Conservation (phyloP, 2,329 filamentous ascomycete genomes). For the Colletotrichum sidae region DNA sequence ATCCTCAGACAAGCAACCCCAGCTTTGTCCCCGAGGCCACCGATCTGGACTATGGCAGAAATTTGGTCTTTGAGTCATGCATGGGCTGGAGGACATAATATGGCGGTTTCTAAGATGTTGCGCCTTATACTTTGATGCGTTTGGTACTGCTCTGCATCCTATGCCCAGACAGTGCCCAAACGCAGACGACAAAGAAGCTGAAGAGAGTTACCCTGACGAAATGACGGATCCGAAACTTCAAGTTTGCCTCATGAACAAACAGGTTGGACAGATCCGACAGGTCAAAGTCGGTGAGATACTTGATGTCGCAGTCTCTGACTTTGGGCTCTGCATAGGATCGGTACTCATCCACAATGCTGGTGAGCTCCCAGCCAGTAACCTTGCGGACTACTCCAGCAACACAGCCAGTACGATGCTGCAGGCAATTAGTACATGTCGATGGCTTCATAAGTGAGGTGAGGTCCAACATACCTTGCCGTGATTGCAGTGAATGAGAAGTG, state of each 20-base stretch:
- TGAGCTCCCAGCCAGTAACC: slow-evolving; percentile 73
- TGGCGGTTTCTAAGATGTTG: not conserved
- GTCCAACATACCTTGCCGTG: slow-evolving; percentile 75
- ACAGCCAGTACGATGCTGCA: slow-evolving; percentile 86
- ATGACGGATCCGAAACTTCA: slow-evolving; percentile 45
- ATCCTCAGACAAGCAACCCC: slow-evolving; percentile 12
- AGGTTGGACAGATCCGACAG: slow-evolving; percentile 51
- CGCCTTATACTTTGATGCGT: slow-evolving; percentile 32
- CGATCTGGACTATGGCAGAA: slow-evolving; percentile 15
- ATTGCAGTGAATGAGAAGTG: slow-evolving; percentile 91
- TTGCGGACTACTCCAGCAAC: slow-evolving; percentile 85
- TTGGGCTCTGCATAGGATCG: slow-evolving; percentile 71
- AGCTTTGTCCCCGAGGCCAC: slow-evolving; percentile 15
- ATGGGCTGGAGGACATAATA: not conserved
- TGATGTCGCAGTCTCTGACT: slow-evolving; percentile 68
- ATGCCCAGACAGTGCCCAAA: slow-evolving; percentile 57
- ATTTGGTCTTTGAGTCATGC: slow-evolving; percentile 26
- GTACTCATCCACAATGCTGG: slow-evolving; percentile 79
- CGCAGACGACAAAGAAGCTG: slow-evolving; percentile 52
- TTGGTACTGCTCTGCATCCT: slow-evolving; percentile 42
- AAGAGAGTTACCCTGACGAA: slow-evolving; percentile 59
- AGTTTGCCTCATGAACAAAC: slow-evolving; percentile 43
- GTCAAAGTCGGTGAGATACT: slow-evolving; percentile 67
- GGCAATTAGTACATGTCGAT: slow-evolving; percentile 15
- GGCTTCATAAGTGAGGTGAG: not conserved